Evolutionary conservation across 208 protist species (phyloP), one percentile per base, ranked within the genome.

Genomic region (Trypanosomatidae sp.): DNA sequence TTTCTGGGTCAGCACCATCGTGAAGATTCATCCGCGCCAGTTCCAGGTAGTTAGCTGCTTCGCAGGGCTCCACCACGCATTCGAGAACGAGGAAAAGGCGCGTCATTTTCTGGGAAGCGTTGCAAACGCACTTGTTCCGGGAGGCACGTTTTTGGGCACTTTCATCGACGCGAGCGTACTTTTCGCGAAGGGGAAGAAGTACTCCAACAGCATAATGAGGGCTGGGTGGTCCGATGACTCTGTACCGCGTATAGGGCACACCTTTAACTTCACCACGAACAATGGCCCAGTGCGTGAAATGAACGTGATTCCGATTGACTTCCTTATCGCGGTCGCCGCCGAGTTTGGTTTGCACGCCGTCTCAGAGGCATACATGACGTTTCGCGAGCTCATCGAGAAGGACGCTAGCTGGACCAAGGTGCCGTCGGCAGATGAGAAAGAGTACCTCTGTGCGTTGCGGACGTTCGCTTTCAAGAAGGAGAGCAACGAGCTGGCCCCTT

Each of bases 31-130:
- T 69, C 87, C 92, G 12, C 68, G 81, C 7, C 92, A 94, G 80
- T 96, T 96, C 81, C 92, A 96, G 62, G 67, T 84, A 10, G 86
- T 96, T 59, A 88, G 85, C 12, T 92, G 82, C 49, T 96, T 96
- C 77, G 59, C 84, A 65, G 92, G 88, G 1, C 62, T 96, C 30
- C 87, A 94, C 73, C 86, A 93, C 64, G 89, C 87, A 6, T 95
- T 96, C 72, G 71, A 56, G 13, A 86, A 73, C 60, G 92, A 95
- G 70, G 69, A 77, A 47, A 85, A 79, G 58, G 87, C 84, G 44
- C 84, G 86, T 15, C 83, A 87, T 67, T 88, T 94, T 71, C 39
- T 96, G 25, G 86, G 81, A 17, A 89, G 88, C 71, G 81, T 96
- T 39, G 86, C 88, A 6, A 94, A 94, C 67, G 90, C 92, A 5